Conservation (phyloP, 176 grass and related monocot genomes). For the Lolium rigidum region DNA sequence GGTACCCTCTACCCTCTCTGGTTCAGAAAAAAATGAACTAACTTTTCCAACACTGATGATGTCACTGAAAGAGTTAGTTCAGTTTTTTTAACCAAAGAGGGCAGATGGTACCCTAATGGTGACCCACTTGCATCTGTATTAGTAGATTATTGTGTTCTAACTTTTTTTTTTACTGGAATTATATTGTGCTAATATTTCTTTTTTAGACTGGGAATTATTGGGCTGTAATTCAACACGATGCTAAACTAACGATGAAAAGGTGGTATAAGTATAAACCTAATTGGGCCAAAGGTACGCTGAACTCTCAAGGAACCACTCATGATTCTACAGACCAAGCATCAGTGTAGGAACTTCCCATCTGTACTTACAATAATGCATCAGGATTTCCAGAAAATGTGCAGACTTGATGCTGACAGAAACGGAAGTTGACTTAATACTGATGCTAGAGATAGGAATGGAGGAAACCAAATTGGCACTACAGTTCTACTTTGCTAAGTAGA, state of each 20-base stretch:
- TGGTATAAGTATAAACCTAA: not conserved
- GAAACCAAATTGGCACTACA: not conserved
- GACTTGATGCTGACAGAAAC: not conserved
- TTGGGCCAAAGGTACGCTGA: not conserved
- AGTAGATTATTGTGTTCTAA: not conserved
- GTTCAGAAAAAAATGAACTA: too few relatives aligned
- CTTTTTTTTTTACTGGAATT: too few relatives aligned
- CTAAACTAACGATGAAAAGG: not conserved
- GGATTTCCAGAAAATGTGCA: not conserved
- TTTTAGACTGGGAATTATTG: not conserved
- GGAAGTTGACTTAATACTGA: not conserved
- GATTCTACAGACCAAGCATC: not conserved
- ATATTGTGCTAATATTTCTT: not conserved
- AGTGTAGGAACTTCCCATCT: not conserved
- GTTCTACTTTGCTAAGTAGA: not conserved
- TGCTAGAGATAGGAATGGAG: not conserved
- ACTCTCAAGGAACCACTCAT: not conserved
- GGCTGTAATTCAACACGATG: not conserved
- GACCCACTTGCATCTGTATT: too few relatives aligned
- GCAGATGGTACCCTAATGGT: too few relatives aligned
- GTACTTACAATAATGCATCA: constrained; percentile 4
- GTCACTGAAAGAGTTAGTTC: too few relatives aligned
- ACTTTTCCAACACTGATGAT: too few relatives aligned
- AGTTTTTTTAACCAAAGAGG: too few relatives aligned
- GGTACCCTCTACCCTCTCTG: too few relatives aligned